phyloP scores from a whole-genome alignment of 345 rosid genomes.

The Linum lewisii region DNA sequence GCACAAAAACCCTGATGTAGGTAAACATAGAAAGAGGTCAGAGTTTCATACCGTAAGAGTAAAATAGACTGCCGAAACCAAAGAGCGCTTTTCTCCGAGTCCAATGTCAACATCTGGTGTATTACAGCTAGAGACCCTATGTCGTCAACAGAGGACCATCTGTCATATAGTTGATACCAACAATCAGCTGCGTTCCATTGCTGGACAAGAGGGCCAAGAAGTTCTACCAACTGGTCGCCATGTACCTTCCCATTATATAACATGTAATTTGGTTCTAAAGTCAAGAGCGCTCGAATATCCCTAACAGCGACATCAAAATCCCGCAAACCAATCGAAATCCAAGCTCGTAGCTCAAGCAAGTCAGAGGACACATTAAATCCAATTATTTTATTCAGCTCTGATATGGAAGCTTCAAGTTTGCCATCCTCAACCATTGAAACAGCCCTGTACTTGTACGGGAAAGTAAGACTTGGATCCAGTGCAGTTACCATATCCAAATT shows the following conservation, averaged over 20 bases:
- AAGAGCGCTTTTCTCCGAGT: conserved; percentile 79
- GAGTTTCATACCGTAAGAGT: conserved; percentile 44
- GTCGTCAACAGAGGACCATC: conserved; percentile 95
- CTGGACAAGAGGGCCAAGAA: conserved; percentile 60
- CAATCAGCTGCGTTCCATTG: conserved; percentile 85
- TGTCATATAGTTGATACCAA: conserved; percentile 92
- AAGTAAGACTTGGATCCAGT: conserved; percentile 79
- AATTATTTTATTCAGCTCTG: conserved; percentile 71
- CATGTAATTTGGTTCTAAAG: conserved; percentile 76
- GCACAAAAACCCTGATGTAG: too few relatives aligned
- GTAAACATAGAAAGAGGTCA: too few relatives aligned
- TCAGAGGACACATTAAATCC: conserved; percentile 75
- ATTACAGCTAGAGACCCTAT: conserved; percentile 91
- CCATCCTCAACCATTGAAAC: conserved; percentile 62
- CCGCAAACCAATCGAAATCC: conserved; percentile 66
- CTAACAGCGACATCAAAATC: conserved; percentile 74
- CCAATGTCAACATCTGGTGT: conserved; percentile 80
- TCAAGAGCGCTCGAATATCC: conserved; percentile 79
- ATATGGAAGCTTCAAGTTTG: conserved; percentile 55
- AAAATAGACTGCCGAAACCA: conserved; percentile 91
- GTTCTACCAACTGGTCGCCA: conserved; percentile 64
- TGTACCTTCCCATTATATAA: conserved; percentile 62
- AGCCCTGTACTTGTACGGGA: conserved; percentile 79
- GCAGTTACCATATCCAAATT: conserved; percentile 65
- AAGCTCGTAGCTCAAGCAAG: conserved; percentile 82